Conservation (phyloP, 1,139 yeast genomes). For the Yamadazyma dendronema region DNA sequence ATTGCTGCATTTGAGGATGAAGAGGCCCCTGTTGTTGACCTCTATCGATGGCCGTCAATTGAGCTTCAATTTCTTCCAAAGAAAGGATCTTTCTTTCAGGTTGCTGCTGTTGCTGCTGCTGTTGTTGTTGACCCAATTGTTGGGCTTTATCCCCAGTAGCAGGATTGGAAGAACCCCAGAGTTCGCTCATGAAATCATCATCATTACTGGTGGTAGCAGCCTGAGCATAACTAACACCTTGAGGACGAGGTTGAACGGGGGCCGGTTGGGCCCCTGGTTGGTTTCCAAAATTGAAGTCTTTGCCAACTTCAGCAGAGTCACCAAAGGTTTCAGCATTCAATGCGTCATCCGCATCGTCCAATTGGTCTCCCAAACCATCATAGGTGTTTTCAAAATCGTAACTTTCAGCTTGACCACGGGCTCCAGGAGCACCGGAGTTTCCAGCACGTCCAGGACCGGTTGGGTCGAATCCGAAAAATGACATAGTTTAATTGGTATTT, state of each 20-base stretch:
- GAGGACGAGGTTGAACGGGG: conserved; percentile 23
- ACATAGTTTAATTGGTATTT: conserved; percentile 34
- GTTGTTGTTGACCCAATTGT: conserved; percentile 2
- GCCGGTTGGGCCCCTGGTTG: conserved; percentile 7
- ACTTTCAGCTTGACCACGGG: conserved; percentile 23
- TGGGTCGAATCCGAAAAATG: conserved; percentile 59
- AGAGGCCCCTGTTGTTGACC: conserved; percentile 17
- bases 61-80: conserved; percentile 76
- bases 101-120: conserved; percentile 2
- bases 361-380: conserved; percentile 70
- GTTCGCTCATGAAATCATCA: conserved; percentile 50
- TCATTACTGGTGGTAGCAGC: conserved; percentile 46
- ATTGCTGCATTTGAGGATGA: conserved; percentile 21
- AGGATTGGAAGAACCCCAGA: conserved; percentile 43
- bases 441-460: conserved; percentile 36
- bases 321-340: conserved; percentile 91
- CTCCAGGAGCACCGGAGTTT: conserved; percentile 18
- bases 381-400: conserved; percentile 84
- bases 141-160: conserved; percentile 4
- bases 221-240: conserved; percentile 56
- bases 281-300: conserved; percentile 74
- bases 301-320: conserved; percentile 52
- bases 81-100: conserved; percentile 53
- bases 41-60: conserved; percentile 51
- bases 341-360: conserved; percentile 74